Conservation (phyloP, 2,329 filamentous ascomycete species). For the Aspergillus sp. region DNA sequence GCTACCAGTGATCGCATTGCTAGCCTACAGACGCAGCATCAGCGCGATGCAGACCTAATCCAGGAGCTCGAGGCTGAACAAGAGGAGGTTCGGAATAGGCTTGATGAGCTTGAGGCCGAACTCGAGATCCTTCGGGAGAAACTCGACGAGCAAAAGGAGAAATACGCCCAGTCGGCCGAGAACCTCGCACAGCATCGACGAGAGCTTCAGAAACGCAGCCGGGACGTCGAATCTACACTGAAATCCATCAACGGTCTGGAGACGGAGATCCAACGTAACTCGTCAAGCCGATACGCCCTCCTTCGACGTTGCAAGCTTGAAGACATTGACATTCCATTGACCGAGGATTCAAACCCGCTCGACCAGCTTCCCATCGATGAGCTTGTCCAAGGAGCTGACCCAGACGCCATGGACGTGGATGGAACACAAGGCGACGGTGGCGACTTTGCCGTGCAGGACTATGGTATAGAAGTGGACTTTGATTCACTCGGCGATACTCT, state of each 20-base stretch:
- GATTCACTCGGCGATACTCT: slow-evolving; percentile 79
- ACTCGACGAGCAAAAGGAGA: slow-evolving; percentile 69
- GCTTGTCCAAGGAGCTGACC: slow-evolving; percentile 70
- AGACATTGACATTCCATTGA: slow-evolving; percentile 83
- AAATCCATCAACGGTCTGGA: slow-evolving; percentile 81
- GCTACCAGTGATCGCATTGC: slow-evolving; percentile 71
- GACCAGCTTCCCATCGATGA: slow-evolving; percentile 89
- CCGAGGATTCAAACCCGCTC: slow-evolving; percentile 69
- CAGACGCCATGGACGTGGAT: slow-evolving; percentile 92
- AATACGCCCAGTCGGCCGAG: slow-evolving; percentile 71
- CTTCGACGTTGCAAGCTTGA: slow-evolving; percentile 91
- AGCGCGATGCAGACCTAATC: slow-evolving; percentile 71
- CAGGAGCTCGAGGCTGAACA: slow-evolving; percentile 73
- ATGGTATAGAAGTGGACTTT: slow-evolving; percentile 91
- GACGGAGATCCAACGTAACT: slow-evolving; percentile 82
- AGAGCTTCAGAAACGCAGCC: slow-evolving; percentile 82
- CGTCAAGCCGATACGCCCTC: slow-evolving; percentile 79
- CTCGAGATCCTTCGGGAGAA: slow-evolving; percentile 75
- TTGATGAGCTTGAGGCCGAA: slow-evolving; percentile 74
- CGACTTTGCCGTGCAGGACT: slow-evolving; percentile 73
- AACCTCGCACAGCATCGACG: slow-evolving; percentile 77
- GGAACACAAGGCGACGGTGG: slow-evolving; percentile 54
- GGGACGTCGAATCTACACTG: slow-evolving; percentile 75
- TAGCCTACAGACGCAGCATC: slow-evolving; percentile 67
- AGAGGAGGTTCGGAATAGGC: slow-evolving; percentile 71